These are phyloP conservation scores for Marvania coccoides DNA, from an alignment of 139 green algal species.

Conservation along the genomic window DNA sequence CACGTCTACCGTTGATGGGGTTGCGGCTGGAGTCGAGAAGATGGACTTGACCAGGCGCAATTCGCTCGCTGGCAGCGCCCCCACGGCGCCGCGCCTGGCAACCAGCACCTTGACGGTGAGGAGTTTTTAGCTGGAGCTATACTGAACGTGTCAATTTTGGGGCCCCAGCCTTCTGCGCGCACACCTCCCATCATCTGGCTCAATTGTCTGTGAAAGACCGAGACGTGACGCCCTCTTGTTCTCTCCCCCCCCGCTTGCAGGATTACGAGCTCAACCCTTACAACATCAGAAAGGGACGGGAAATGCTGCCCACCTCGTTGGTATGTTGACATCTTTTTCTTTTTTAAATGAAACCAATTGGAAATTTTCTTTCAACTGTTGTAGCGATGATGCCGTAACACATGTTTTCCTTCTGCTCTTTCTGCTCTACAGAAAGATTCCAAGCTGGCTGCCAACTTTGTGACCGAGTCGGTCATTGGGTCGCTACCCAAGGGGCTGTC, in stretches of 20 bases:
- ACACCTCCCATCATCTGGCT: not conserved
- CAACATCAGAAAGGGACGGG: slow-evolving; percentile 47
- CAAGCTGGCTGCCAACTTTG: slow-evolving; percentile 40
- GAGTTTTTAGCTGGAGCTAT: not conserved
- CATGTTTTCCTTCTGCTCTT: not conserved
- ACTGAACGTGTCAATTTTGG: not conserved
- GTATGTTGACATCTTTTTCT: not conserved
- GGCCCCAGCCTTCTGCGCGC: not conserved
- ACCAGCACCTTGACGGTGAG: not conserved
- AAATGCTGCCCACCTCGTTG: slow-evolving; percentile 39
- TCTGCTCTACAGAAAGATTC: not conserved
- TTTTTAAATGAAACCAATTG: not conserved
- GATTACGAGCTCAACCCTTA: slow-evolving; percentile 70
- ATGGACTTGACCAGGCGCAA: not conserved
- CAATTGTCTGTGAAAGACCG: no score
- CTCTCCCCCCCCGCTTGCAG: not conserved
- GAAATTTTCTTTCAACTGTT: not conserved
- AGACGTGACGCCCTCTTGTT: not conserved
- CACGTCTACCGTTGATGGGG: not conserved
- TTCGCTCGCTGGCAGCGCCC: slow-evolving; percentile 6
- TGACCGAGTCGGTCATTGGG: slow-evolving; percentile 58
- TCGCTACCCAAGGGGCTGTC: slow-evolving; percentile 61
- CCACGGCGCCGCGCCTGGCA: not conserved
- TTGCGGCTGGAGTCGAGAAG: not conserved
- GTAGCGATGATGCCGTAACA: not conserved